Evolutionary conservation across 2,329 filamentous ascomycete species (phyloP).

Genomic region (Epichloe bromicola): DNA sequence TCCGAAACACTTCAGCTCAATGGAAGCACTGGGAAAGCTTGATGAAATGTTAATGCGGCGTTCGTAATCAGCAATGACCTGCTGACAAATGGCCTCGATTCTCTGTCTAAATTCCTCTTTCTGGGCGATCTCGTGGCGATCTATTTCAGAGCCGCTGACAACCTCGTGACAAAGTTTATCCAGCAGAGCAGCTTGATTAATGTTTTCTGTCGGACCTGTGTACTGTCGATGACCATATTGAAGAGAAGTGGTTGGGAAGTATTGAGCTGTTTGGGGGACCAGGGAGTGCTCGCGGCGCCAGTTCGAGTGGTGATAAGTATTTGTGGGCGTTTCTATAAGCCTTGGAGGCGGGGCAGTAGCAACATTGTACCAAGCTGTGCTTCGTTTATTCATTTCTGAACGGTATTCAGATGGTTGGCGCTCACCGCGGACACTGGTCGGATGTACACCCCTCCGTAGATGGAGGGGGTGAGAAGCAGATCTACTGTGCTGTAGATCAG

Average conservation of each 20-base stretch:
- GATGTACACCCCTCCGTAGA: neutral
- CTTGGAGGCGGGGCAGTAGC: neutral
- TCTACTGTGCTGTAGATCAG: neutral
- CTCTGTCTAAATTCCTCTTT: conserved; percentile 58
- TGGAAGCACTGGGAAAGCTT: conserved; percentile 39
- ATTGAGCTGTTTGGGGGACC: neutral
- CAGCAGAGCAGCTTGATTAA: conserved; percentile 34
- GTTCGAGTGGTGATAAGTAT: neutral
- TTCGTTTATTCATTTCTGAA: neutral
- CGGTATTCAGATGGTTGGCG: neutral
- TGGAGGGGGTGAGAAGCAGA: neutral
- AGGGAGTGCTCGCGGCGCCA: neutral
- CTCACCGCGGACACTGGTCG: neutral
- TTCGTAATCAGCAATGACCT: conserved; percentile 43
- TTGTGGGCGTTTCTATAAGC: neutral
- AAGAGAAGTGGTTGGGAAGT: conserved; percentile 5
- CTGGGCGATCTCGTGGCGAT: conserved; percentile 45
- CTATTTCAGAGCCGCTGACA: conserved; percentile 49
- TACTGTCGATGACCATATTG: conserved; percentile 18
- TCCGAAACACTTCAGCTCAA: conserved; percentile 68
- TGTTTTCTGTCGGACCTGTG: conserved; percentile 32
- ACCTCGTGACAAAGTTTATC: conserved; percentile 31
- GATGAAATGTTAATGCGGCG: conserved; percentile 20
- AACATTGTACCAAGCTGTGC: neutral
- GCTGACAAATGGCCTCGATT: conserved; percentile 52